Evolutionary conservation across 2,329 filamentous ascomycete genomes (phyloP), one percentile per base, ranked within the genome.

Genomic region (Fusarium nodosum): DNA sequence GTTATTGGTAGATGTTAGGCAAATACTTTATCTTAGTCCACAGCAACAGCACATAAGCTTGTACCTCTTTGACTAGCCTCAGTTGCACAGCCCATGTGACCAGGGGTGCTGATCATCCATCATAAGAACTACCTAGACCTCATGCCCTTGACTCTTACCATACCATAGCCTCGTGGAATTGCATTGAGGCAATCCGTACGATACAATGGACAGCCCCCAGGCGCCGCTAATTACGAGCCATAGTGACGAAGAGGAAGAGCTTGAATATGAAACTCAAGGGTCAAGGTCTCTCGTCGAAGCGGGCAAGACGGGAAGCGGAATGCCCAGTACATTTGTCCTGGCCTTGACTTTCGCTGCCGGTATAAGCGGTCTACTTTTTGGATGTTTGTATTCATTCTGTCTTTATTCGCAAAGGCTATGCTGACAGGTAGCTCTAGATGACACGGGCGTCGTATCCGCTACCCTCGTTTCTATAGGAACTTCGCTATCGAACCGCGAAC

Each of bases 381-480:
- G 90, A 73, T 92, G 89, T 88, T 77, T 72, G 87, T 80, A 20
- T 45, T 6, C 8, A 10, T 9, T 13, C 4, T 2, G 47, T 10
- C 8, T 34, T 18, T 30, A 6, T 33, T 30, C 15, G 13, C 18
- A n/a, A 20, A 18, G 24, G 5, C 28, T 16, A 16, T 36, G 60
- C 55, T 66, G 41, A 69, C 56, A 26, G 30, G 62, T 42, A 60
- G 55, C 46, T 12, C 48, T 60, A 90, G 87, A 90, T 74, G 88
- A 90, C 74, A 91, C 88, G 0, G 88, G 90, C 48, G 90, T 91
- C 18, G 90, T 92, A 58, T 91, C 89, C 33, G 87, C 89, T 4
- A 91, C 88, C 1, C 82, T 92, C 36, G 87, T 92, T 46, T 90
- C 88, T 3, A 85, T 91, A 68, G 86, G 85, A 52, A 82, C 80